These are phyloP conservation scores for Amauroascus verrucosus DNA, from an alignment of 2,329 filamentous ascomycete species.

Conservation along the genomic window DNA sequence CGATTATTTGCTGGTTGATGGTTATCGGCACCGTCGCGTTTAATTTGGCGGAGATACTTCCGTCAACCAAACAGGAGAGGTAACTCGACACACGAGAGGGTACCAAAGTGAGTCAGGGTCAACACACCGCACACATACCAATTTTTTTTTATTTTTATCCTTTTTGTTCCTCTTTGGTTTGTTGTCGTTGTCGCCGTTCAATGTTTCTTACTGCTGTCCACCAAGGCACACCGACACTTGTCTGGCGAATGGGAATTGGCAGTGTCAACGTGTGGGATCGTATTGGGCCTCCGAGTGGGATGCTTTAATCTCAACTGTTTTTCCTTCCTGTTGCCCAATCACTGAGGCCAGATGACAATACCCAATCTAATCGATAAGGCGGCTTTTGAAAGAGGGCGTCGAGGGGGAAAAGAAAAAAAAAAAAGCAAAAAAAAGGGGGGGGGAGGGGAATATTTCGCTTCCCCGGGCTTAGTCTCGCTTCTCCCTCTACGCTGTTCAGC, in stretches of 20 bases:
- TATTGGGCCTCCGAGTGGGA: not conserved
- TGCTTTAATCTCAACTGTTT: not conserved
- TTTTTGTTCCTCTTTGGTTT: not conserved
- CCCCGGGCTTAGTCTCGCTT: constrained; percentile 1
- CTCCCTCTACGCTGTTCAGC: too few species aligned
- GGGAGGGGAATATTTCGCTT: not conserved
- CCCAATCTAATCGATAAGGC: constrained; percentile 4
- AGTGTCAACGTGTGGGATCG: not conserved
- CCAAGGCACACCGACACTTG: constrained; percentile 7
- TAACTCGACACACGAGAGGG: constrained; percentile 1
- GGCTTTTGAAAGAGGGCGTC: constrained; percentile 7
- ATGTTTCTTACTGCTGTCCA: not conserved
- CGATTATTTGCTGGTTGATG: too few species aligned
- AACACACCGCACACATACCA: not conserved
- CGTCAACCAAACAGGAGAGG: not conserved
- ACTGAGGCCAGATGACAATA: not conserved
- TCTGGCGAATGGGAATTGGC: not conserved
- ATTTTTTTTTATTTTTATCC: too few species aligned
- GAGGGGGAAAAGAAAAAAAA: not conserved
- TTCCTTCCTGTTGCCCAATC: not conserved
- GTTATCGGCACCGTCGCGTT: not conserved
- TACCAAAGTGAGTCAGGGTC: constrained; percentile 5
- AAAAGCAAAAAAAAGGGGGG: not conserved
- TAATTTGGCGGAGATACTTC: not conserved
- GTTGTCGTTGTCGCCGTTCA: too few species aligned